Conservation (phyloP, 306 rosid species). For the Cicer cuneatum region DNA sequence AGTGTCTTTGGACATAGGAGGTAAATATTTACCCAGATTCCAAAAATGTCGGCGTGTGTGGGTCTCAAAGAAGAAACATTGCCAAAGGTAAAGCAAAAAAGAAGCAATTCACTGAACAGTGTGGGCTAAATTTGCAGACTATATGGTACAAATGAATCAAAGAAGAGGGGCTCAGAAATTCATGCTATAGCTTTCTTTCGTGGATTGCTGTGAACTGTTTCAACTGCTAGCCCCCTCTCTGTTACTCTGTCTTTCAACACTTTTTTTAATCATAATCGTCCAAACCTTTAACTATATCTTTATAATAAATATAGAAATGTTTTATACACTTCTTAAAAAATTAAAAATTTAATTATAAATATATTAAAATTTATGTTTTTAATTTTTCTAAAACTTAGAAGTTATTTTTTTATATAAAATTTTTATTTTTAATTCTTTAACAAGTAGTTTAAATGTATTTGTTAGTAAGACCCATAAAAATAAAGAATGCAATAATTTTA, state of each 20-base stretch:
- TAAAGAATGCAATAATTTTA: too few relatives aligned
- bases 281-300: background rate
- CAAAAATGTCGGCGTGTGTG: constrained; percentile 53
- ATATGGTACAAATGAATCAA: constrained; percentile 46
- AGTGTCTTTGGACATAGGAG: constrained; percentile 53
- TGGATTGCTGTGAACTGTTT: constrained; percentile 45
- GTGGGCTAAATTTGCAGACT: constrained; percentile 49
- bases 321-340: too few relatives aligned
- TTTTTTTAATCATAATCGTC: background rate
- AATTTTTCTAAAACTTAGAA: too few relatives aligned
- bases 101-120: constrained; percentile 36
- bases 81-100: constrained; percentile 44
- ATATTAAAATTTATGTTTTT: too few relatives aligned
- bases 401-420: too few relatives aligned
- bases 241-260: constrained; percentile 29
- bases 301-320: too few relatives aligned
- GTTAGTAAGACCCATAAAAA: too few relatives aligned
- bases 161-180: constrained; percentile 60
- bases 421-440: too few relatives aligned
- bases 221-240: background rate
- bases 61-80: constrained; percentile 50
- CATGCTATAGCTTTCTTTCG: constrained; percentile 51
- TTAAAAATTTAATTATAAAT: too few relatives aligned
- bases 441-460: too few relatives aligned
- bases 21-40: constrained; percentile 53